Base-by-base conservation (phyloP, 1,139 yeast species). In the Debaryomyces sp. region DNA sequence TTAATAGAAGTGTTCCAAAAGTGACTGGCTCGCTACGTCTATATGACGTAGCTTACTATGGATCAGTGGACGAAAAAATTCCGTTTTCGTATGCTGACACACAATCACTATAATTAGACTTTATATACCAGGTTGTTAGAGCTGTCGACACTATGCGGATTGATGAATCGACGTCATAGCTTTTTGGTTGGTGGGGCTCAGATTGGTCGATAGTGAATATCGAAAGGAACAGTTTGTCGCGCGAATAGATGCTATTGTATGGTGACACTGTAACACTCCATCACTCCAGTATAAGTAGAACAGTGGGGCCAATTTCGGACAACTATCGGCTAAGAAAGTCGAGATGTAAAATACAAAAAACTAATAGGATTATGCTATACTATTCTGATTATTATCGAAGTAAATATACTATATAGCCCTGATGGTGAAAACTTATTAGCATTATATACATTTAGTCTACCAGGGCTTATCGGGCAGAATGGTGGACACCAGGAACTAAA, bases 1-100 rank as follows among this genome's bases (percentile, higher is more conserved):
- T 41, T 41, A 41, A 18, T 30, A 30, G 23, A 18, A 21, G 36
- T 5, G 32, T 48, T n/a, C 23, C 61, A 57, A 21, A 21, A 51
- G 65, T 15, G 48, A 37, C 4, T 10, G 12, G 12, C 10, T 24
- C 10, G 27, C 12, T 27, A 27, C 13, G 6, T 9, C 30, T 12
- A 12, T 27, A 27, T 27, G 30, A 27, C 30, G 30, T 27, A 27
- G 2, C 30, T 27, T 1, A 10, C 6, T 12, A 27, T 27, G n/a
- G n/a, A 12, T 12, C 13, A 27, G 30, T 12, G 2, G 6, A 27
- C 1, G n/a, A 27, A 27, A n/a, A n/a, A 5, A 4, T 27, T 27
- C 30, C 5, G 5, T 27, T 10, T 27, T n/a, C 6, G 5, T 12
- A 27, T 27, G 30, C 5, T 12, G 30, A 27, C 13, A 6, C 8